A percentile compares a stretch with the other conserved stretches of the same genome.
phyloP scores from a whole-genome alignment of 2,329 filamentous ascomycete species.

The Macroventuria anomochaeta region DNA sequence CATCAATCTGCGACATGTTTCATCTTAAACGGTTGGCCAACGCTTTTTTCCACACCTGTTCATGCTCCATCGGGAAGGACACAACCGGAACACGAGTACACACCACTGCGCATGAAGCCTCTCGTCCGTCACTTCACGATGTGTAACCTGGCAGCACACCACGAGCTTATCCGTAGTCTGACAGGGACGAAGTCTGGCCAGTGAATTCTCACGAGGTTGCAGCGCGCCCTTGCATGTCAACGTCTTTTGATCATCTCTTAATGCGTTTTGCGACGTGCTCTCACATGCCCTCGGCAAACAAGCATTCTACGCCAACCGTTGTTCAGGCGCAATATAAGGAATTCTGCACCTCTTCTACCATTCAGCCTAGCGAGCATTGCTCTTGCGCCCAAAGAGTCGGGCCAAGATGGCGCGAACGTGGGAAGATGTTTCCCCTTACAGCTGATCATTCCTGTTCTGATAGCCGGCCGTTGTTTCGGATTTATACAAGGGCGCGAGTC shows the following conservation, averaged over 20 bases:
- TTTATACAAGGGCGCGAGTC: constrained; percentile 24
- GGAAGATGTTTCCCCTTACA: constrained; percentile 41
- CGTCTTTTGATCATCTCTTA: constrained; percentile 23
- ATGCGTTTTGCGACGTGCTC: constrained; percentile 19
- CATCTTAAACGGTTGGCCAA: constrained; percentile 13
- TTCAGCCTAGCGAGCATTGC: constrained; percentile 19
- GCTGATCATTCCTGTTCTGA: constrained; percentile 36
- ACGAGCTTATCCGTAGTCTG: constrained; percentile 9
- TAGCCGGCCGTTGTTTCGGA: constrained; percentile 34
- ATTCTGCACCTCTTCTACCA: constrained; percentile 22
- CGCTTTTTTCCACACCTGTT: constrained; percentile 9
- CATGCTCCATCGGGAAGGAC: constrained; percentile 18
- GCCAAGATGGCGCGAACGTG: constrained; percentile 27
- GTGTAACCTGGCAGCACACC: constrained; percentile 4
- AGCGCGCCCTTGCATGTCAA: constrained; percentile 30
- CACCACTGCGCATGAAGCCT: constrained; percentile 10
- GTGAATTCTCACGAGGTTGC: constrained; percentile 11
- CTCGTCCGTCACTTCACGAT: constrained; percentile 8
- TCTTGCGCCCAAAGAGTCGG: constrained; percentile 20
- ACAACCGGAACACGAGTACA: neutral
- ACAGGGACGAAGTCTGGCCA: constrained; percentile 4
- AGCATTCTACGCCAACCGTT: constrained; percentile 27
- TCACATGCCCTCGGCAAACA: constrained; percentile 11
- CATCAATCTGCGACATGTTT: constrained; percentile 18
- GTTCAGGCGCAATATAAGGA: constrained; percentile 28